Evolutionary conservation across 768 basidiomycete genomes (phyloP).

Genomic region (Kwoniella bestiolae): DNA sequence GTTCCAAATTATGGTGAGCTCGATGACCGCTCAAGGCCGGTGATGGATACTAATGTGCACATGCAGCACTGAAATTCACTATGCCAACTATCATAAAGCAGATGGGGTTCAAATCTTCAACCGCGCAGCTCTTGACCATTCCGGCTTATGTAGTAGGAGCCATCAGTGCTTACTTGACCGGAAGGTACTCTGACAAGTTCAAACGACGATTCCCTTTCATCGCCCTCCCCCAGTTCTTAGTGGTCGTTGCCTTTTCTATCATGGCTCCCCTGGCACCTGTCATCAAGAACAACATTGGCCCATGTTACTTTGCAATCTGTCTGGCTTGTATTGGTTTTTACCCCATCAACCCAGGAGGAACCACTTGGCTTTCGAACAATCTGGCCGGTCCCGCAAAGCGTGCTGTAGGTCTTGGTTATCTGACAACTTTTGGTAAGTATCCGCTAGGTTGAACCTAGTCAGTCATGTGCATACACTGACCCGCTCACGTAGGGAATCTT

Average conservation of each 20-base stretch:
- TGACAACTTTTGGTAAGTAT: background rate
- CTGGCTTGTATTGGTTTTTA: constrained; percentile 4
- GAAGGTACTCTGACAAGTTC: background rate
- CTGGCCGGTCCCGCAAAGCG: constrained; percentile 3
- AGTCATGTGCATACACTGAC: background rate
- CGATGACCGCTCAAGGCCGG: background rate
- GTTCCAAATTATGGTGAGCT: constrained; percentile 7
- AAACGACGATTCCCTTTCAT: background rate
- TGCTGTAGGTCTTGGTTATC: background rate
- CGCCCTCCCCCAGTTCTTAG: background rate
- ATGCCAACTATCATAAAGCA: constrained; percentile 39
- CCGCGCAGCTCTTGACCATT: constrained; percentile 43
- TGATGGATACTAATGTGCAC: background rate
- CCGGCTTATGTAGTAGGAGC: constrained; percentile 38
- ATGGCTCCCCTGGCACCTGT: background rate
- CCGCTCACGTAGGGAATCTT: background rate
- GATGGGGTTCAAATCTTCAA: constrained; percentile 32
- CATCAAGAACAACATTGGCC: constrained; percentile 1
- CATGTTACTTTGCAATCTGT: constrained; percentile 9
- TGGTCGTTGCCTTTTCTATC: background rate
- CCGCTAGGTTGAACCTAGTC: too few species aligned
- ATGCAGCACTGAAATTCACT: constrained; percentile 6
- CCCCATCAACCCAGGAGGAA: background rate
- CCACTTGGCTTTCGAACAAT: background rate
- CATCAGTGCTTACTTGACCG: background rate